phyloP scores from a whole-genome alignment of 2,329 filamentous ascomycete genomes.

The Sodiomyces alkalinus region DNA sequence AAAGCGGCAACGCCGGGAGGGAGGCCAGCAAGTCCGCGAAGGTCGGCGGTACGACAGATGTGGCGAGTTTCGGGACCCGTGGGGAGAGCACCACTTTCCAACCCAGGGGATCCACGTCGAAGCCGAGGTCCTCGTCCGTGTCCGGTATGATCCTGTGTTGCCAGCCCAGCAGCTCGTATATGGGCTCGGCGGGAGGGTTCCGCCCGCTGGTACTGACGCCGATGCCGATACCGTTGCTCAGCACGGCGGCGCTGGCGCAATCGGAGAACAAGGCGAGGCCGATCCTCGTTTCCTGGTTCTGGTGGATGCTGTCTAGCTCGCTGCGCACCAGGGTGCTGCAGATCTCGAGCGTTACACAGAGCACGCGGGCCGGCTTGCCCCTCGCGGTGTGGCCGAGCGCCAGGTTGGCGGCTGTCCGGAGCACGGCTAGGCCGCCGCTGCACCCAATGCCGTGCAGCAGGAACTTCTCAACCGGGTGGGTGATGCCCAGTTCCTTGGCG shows the following conservation, averaged over 20 bases:
- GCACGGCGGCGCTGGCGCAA: slow-evolving; percentile 48
- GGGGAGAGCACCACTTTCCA: slow-evolving; percentile 54
- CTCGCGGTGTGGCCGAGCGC: slow-evolving; percentile 46
- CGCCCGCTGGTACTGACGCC: too few species aligned
- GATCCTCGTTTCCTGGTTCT: slow-evolving; percentile 45
- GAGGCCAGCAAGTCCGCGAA: slow-evolving; percentile 39
- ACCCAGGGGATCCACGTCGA: slow-evolving; percentile 45
- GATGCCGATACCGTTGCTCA: slow-evolving; percentile 47
- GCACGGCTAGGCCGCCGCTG: slow-evolving; percentile 44
- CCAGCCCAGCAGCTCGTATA: slow-evolving; percentile 51
- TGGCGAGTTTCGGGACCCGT: slow-evolving; percentile 42
- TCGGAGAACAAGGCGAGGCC: slow-evolving; percentile 55
- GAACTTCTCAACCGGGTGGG: slow-evolving; percentile 45
- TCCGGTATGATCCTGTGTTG: slow-evolving; percentile 46
- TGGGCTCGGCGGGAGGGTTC: slow-evolving; percentile 18
- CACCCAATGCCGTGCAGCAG: slow-evolving; percentile 53
- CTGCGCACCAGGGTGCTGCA: slow-evolving; percentile 46
- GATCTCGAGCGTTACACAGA: slow-evolving; percentile 51
- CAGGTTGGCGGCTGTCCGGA: slow-evolving; percentile 51
- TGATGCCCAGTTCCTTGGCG: slow-evolving; percentile 40
- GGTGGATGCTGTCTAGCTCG: slow-evolving; percentile 47
- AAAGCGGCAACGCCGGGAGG: slow-evolving; percentile 26
- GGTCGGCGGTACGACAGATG: slow-evolving; percentile 32
- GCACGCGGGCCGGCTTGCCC: slow-evolving; percentile 42
- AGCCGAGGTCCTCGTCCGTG: slow-evolving; percentile 47